Percentiles rank a stretch among this genome's conserved stretches.
phyloP scores from a whole-genome alignment of 2,329 filamentous ascomycete species.

The Aspergillus ibericus region DNA sequence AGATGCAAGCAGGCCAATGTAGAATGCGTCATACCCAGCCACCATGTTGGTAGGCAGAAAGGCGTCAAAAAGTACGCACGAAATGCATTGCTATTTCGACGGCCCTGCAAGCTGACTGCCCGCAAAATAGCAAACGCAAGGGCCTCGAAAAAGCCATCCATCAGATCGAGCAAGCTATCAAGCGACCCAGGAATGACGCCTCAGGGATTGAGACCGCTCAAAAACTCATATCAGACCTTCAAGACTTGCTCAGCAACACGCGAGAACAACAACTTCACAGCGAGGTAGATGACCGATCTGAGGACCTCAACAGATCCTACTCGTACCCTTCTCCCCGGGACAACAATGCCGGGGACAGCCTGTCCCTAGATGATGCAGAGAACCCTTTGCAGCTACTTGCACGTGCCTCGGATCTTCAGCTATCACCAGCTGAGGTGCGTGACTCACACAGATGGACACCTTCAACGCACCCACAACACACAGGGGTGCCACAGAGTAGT shows the following conservation, averaged over 20 bases:
- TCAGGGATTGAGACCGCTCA: conserved; percentile 45
- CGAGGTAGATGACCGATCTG: conserved; percentile 30
- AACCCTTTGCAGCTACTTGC: conserved; percentile 73
- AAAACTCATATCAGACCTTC: conserved; percentile 46
- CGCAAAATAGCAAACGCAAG: conserved; percentile 63
- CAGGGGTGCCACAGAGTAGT: conserved; percentile 29
- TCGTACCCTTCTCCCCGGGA: conserved; percentile 24
- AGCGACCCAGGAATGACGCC: conserved; percentile 53
- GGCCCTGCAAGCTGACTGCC: conserved; percentile 10
- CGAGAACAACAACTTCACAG: conserved; percentile 40
- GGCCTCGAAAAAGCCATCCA: conserved; percentile 72
- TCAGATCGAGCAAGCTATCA: conserved; percentile 70
- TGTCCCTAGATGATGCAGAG: conserved; percentile 70
- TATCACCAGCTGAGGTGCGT: conserved; percentile 43
- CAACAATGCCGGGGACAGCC: conserved; percentile 48
- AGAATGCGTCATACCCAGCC: conserved; percentile 69
- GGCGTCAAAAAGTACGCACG: conserved; percentile 68
- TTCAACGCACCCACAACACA: conserved; percentile 39
- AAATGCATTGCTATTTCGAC: conserved; percentile 21
- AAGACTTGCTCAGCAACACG: conserved; percentile 53
- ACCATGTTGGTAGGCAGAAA: conserved; percentile 71
- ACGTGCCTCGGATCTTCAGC: conserved; percentile 67
- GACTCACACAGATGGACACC: conserved; percentile 26
- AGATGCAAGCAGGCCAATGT: conserved; percentile 59
- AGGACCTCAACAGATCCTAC: conserved; percentile 28